Percentiles rank a stretch among this genome's conserved stretches.
These are phyloP conservation scores for Suillus ampliporus DNA, from an alignment of 768 basidiomycete genomes.

Conservation along the genomic window DNA sequence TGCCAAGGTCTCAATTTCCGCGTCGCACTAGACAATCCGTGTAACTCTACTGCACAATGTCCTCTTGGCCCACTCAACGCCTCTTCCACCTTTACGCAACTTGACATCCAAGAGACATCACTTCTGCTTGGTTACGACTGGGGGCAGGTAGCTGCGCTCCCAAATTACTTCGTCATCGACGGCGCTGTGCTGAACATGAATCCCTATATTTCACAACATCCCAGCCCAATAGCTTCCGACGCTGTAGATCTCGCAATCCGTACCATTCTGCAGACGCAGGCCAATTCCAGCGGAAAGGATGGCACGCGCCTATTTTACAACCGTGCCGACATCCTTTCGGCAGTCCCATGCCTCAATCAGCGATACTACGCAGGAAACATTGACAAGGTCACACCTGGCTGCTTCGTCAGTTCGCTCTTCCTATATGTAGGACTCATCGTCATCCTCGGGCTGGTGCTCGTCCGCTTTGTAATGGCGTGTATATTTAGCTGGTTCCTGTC, in stretches of 20 bases:
- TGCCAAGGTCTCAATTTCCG: conserved; percentile 69
- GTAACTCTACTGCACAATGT: conserved; percentile 64
- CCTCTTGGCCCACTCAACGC: conserved; percentile 65
- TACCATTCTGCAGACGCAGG: conserved; percentile 58
- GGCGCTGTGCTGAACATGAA: conserved; percentile 93
- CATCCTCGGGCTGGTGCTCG: conserved; percentile 88
- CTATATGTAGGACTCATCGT: conserved; percentile 91
- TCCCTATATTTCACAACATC: conserved; percentile 82
- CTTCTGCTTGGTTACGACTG: conserved; percentile 88
- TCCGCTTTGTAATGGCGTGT: conserved; percentile 95
- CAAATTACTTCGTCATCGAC: conserved; percentile 86
- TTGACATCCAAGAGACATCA: conserved; percentile 69
- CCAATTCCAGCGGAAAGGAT: conserved; percentile 75
- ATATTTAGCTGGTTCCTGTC: conserved; percentile 98
- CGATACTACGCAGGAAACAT: conserved; percentile 95
- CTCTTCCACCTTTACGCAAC: conserved; percentile 58
- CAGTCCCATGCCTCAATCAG: conserved; percentile 80
- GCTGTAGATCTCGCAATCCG: conserved; percentile 85
- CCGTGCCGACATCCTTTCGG: conserved; percentile 62
- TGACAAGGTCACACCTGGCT: conserved; percentile 95
- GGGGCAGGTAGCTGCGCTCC: conserved; percentile 77
- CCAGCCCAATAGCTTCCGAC: conserved; percentile 70
- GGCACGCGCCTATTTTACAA: conserved; percentile 88
- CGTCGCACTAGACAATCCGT: conserved; percentile 78
- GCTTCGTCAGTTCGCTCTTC: conserved; percentile 88